Evolutionary conservation across 192 early-diverging fungal genomes (phyloP), one percentile per base, ranked within the genome.

Genomic region (Podila verticillata): DNA sequence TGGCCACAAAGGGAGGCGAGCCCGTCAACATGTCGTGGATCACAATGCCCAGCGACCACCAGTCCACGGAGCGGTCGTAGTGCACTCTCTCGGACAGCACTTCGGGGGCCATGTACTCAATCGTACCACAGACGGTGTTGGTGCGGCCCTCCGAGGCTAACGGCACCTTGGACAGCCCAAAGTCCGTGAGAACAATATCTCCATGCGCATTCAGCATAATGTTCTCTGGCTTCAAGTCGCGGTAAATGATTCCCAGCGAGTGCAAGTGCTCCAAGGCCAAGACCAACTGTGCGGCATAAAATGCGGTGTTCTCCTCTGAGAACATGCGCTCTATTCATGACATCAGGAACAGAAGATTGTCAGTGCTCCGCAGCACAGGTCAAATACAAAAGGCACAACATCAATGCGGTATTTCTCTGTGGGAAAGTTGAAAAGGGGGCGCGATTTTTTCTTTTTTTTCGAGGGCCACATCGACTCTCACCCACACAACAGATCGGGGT

Each of bases 11-110:
- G 12, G 94, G 92, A 26, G 92, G 91, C 44, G 83, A 80, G 20
- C 96, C 95, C 1, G 93, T 96, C 49, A 98, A 82, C 96, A 98
- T 97, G 68, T 96, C 94, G 74, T 89, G 98, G 66, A 97, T 80
- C 81, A 99, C 87, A 31, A 97, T 87, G 30, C 96, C 96, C 70
- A 97, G 84, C 32, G 89, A 90, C 97, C 97, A 98, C 86, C 92
- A 96, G 83, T 98, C 97, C 5, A 97, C 94, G 62, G 90, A 89
- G 6, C 87, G 84, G 51, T 92, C 93, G 65, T 94, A 94, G 7
- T 87, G 84, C 9, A 67, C 70, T 12, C 89, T 29, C 31, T 68
- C 89, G 60, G 89, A 86, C 13, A 94, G 74, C n/a, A 88, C 84
- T 71, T 94, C 92, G 10, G 93, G 93, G 4, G 93, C 94, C 87